Evolutionary conservation across 176 grass and related monocot species (phyloP).

Genomic region (Oryza meridionalis): DNA sequence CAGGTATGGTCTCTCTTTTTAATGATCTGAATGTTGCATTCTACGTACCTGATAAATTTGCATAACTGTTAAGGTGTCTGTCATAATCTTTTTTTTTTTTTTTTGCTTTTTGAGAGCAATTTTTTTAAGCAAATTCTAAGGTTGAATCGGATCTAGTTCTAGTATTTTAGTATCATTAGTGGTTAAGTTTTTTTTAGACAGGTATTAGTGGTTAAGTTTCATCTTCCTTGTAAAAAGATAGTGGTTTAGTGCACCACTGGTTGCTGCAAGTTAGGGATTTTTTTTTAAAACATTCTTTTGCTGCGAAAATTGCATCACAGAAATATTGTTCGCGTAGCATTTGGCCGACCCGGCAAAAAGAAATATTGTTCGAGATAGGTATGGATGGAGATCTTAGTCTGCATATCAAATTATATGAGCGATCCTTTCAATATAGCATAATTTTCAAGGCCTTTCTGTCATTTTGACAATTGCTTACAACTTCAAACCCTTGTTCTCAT

Average conservation of each 20-base stretch:
- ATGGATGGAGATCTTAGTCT: constrained; percentile 4
- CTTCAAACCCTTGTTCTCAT: constrained; percentile 10
- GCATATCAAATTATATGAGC: not conserved
- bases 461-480: not conserved
- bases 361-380: not conserved
- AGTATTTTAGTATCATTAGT: constrained; percentile 17
- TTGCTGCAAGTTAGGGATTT: not conserved
- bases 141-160: constrained; percentile 11
- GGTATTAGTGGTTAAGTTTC: not conserved
- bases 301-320: not conserved
- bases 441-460: not conserved
- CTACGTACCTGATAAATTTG: not conserved
- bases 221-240: too few species aligned
- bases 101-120: constrained; percentile 5
- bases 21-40: constrained; percentile 11
- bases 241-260: not conserved
- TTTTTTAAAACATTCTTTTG: not conserved
- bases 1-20: constrained; percentile 48
- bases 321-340: not conserved
- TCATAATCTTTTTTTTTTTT: constrained; percentile 15
- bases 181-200: too few species aligned
- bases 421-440: constrained; percentile 10
- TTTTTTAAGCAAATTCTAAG: constrained; percentile 2
- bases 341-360: not conserved
- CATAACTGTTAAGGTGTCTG: not conserved